phyloP scores from a whole-genome alignment of 192 early-diverging fungal species.

The Mortierella antarctica region DNA sequence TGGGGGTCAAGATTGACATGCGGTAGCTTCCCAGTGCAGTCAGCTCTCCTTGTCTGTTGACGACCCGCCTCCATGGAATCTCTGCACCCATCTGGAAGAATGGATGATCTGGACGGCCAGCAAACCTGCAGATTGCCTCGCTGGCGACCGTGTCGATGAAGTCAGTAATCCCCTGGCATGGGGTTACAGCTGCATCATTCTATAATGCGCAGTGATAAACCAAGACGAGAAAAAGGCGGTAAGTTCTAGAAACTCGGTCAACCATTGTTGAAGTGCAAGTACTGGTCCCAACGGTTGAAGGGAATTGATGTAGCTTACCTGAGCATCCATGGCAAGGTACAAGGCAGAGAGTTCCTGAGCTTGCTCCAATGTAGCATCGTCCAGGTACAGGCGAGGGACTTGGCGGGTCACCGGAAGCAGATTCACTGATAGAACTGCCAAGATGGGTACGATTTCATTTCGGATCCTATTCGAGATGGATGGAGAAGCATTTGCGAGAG shows the following conservation, averaged over 20 bases:
- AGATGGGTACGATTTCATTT: slow-evolving; percentile 45
- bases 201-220: not conserved
- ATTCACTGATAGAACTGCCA: slow-evolving; percentile 4
- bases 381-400: slow-evolving; percentile 34
- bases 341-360: slow-evolving; percentile 22
- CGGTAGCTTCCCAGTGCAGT: slow-evolving; percentile 11
- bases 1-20: not conserved
- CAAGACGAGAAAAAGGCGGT: not conserved
- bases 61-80: slow-evolving; percentile 26
- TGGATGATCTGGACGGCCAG: slow-evolving; percentile 19
- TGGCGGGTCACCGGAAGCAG: not conserved
- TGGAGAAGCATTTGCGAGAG: not conserved
- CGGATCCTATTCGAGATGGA: slow-evolving; percentile 32
- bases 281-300: not conserved
- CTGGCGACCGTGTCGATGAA: slow-evolving; percentile 20
- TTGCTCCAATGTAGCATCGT: slow-evolving; percentile 32
- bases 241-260: not conserved
- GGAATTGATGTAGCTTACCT: slow-evolving; percentile 8
- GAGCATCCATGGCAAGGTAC: slow-evolving; percentile 42
- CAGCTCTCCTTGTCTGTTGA: slow-evolving; percentile 12
- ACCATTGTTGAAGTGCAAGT: not conserved
- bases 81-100: slow-evolving; percentile 37
- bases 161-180: slow-evolving; percentile 14
- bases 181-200: slow-evolving; percentile 41
- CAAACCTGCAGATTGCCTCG: slow-evolving; percentile 26